Evolutionary conservation across 495 filamentous ascomycete species (phyloP), one percentile per base, ranked within the genome.

Genomic region (Saxispiralis lemnorum): DNA sequence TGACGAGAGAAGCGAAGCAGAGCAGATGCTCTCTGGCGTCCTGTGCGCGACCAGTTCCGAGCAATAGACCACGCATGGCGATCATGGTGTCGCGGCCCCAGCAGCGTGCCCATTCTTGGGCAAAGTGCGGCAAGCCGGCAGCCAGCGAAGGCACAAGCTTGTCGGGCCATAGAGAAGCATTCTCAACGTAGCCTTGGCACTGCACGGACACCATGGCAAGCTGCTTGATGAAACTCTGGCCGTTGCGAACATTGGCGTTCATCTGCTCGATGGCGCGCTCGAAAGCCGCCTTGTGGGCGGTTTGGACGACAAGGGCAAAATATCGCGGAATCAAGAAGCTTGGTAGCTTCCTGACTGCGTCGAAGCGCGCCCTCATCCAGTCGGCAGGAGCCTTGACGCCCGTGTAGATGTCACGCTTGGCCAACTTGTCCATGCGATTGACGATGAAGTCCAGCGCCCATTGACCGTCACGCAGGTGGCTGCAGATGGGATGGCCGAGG

Each of bases 51-150:
- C 86, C 84, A 16, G 87, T 94, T 35, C 81, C 83, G 28, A 96
- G 73, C 53, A 79, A 83, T 12, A 99, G 67, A 37, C 92, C 92
- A 28, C 92, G 76, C 12, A 93, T 70, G 17, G 92, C 88, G 47
- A 99, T 96, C 61, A 96, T 96, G 12, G 93, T 78, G 62, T 99
- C 92, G 17, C 92, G 76, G 32, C 92, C 92, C 92, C 92, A 99
- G 60, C 86, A 94, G 44, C 92, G 71, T 42, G 89, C 84, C 84
- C 89, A 99, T 46, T 87, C 78, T 4, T 78, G 76, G 9, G 92
- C 75, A 59, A 99, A 99, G 63, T 99, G 92, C 11, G 92, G 92
- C 15, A 99, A 63, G 2, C 92, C 92, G 39, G 92, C 92, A 15
- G 92, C 89, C 49, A 99, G 69, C 36, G 80, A 85, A 16, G 86